Conservation (phyloP, 164 flowering plant species). For the Macadamia integrifolia region DNA sequence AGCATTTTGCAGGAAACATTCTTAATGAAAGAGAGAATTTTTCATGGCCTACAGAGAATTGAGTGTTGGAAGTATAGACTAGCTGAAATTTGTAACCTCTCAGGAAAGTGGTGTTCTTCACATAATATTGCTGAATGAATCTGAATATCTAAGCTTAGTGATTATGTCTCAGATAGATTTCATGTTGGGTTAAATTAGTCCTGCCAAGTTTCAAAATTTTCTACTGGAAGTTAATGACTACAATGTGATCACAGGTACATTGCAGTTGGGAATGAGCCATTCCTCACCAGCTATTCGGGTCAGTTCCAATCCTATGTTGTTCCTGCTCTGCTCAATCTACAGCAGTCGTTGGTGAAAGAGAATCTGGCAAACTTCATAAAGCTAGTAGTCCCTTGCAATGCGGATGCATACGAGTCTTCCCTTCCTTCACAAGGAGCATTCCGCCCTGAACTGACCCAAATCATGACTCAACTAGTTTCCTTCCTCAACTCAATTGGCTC, state of each 20-base stretch:
- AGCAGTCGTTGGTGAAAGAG: conserved; percentile 66
- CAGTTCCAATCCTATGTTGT: conserved; percentile 60
- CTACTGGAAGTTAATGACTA: not conserved
- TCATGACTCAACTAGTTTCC: conserved; percentile 69
- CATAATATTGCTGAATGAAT: no score
- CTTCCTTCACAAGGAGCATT: conserved; percentile 88
- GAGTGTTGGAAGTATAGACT: no score
- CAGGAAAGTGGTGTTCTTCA: no score
- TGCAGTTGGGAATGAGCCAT: conserved; percentile 97
- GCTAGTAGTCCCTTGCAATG: conserved; percentile 91
- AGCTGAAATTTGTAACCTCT: no score
- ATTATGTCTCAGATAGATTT: no score
- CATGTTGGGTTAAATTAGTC: no score
- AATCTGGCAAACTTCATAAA: conserved; percentile 67
- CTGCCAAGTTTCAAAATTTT: not conserved
- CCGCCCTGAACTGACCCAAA: conserved; percentile 67
- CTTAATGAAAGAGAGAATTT: no score
- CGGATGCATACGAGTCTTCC: conserved; percentile 83
- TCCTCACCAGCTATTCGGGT: conserved; percentile 67
- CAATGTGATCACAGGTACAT: conserved; percentile 55
- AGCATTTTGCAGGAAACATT: no score
- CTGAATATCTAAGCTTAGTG: no score
- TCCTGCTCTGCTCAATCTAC: conserved; percentile 78
- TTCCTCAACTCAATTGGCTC: conserved; percentile 83
- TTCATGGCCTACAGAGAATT: no score